Conservation (phyloP, 1,139 yeast species). For the Hansenula anomala region DNA sequence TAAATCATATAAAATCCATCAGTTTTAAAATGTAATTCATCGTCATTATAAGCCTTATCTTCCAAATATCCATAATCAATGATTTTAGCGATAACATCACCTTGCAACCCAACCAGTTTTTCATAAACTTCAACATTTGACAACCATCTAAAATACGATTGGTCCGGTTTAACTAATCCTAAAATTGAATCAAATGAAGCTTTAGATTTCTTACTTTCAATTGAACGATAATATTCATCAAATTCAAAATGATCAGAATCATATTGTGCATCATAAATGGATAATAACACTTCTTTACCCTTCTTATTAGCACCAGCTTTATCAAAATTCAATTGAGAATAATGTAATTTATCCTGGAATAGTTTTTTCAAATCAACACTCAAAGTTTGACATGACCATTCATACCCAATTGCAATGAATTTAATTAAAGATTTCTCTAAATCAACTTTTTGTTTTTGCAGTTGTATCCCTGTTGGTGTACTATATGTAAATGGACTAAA, state of each 20-base stretch:
- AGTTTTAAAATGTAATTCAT: constrained; percentile 16
- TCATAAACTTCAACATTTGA: constrained; percentile 17
- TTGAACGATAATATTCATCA: not conserved
- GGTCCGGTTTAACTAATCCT: not conserved
- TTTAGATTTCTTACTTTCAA: not conserved
- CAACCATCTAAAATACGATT: constrained; percentile 15
- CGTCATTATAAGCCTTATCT: constrained; percentile 15
- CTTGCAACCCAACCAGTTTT: constrained; percentile 14
- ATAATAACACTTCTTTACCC: constrained; percentile 13
- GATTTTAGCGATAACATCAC: constrained; percentile 17
- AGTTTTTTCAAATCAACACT: constrained; percentile 14
- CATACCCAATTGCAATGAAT: constrained; percentile 18
- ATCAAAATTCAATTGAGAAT: not conserved
- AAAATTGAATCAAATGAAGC: not conserved
- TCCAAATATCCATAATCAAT: constrained; percentile 21
- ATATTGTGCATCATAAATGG: constrained; percentile 23
- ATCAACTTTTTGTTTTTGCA: constrained; percentile 15
- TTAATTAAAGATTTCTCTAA: constrained; percentile 11
- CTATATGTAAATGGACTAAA: constrained; percentile 12
- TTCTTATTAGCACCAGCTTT: not conserved
- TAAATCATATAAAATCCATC: constrained; percentile 22
- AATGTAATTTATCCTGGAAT: constrained; percentile 11
- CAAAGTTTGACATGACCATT: constrained; percentile 23
- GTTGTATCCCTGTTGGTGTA: constrained; percentile 14
- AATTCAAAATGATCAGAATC: constrained; percentile 6